A percentile compares a stretch with the other conserved stretches of the same genome.
phyloP scores from a whole-genome alignment of 305 asterid species.

The Nicotiana rustica region DNA sequence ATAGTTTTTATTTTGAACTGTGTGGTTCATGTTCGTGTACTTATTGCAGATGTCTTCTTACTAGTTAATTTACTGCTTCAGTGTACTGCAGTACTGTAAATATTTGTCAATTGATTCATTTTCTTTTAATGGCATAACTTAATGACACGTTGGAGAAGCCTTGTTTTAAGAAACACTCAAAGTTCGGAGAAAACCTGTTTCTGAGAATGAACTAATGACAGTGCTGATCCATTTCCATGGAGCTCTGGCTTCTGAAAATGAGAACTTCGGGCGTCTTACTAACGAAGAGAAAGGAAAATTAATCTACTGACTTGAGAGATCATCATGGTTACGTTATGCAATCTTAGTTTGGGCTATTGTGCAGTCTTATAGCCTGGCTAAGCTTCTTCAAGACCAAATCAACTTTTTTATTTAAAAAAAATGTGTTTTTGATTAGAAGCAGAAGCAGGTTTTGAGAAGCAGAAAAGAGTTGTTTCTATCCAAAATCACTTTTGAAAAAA shows the following conservation, averaged over 20 bases:
- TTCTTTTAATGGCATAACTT: constrained; percentile 20
- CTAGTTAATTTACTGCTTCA: background rate
- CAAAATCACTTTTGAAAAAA: too few relatives aligned
- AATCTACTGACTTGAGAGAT: background rate
- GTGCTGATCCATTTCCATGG: background rate
- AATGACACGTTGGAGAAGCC: constrained; percentile 6
- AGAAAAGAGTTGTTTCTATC: too few relatives aligned
- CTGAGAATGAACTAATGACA: background rate
- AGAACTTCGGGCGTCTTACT: background rate
- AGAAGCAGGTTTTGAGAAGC: too few relatives aligned
- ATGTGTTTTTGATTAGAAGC: too few relatives aligned
- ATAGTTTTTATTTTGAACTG: background rate
- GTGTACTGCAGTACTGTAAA: background rate
- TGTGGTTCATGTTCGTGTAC: background rate
- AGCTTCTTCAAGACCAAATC: too few relatives aligned
- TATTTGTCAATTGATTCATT: background rate
- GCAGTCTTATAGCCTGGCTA: too few relatives aligned
- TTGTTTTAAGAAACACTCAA: background rate
- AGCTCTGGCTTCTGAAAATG: background rate
- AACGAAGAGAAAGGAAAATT: background rate
- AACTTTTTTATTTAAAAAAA: too few relatives aligned
- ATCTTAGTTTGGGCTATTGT: too few relatives aligned
- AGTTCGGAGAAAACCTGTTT: background rate
- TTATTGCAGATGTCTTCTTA: background rate
- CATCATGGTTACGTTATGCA: background rate